Evolutionary conservation across 768 basidiomycete genomes (phyloP).

Genomic region (Amanita rimosa): DNA sequence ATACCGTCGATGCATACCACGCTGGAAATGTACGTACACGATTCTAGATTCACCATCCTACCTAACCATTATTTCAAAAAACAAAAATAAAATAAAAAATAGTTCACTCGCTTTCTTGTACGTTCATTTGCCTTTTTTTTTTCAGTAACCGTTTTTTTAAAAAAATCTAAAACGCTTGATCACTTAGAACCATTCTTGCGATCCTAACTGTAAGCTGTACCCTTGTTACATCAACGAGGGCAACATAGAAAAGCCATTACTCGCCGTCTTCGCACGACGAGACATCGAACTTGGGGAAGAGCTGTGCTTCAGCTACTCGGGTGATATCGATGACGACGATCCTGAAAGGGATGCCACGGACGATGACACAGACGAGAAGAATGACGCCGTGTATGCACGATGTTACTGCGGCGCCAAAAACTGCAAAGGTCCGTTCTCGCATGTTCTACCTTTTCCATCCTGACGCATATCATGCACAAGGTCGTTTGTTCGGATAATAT

Average conservation of each 20-base stretch:
- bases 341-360: not conserved
- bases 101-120: constrained; percentile 91
- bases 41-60: not conserved
- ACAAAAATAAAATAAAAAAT: too few relatives aligned
- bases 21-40: constrained; percentile 59
- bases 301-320: constrained; percentile 67
- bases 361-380: constrained; percentile 8
- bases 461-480: not conserved
- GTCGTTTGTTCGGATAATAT: constrained; percentile 1
- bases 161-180: not conserved
- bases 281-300: constrained; percentile 62
- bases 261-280: constrained; percentile 53
- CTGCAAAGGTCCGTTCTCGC: constrained; percentile 30
- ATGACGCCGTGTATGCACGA: constrained; percentile 32
- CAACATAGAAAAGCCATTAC: constrained; percentile 55
- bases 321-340: constrained; percentile 16
- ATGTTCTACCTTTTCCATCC: not conserved
- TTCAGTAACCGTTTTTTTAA: too few relatives aligned
- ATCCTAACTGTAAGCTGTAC: constrained; percentile 70
- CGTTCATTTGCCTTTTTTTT: constrained; percentile 13
- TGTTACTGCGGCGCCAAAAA: constrained; percentile 43
- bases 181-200: constrained; percentile 79
- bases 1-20: constrained; percentile 80
- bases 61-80: not conserved
- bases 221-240: constrained; percentile 73